These are phyloP conservation scores for Jaapia argillacea DNA, from an alignment of 768 basidiomycete genomes.

Conservation along the genomic window DNA sequence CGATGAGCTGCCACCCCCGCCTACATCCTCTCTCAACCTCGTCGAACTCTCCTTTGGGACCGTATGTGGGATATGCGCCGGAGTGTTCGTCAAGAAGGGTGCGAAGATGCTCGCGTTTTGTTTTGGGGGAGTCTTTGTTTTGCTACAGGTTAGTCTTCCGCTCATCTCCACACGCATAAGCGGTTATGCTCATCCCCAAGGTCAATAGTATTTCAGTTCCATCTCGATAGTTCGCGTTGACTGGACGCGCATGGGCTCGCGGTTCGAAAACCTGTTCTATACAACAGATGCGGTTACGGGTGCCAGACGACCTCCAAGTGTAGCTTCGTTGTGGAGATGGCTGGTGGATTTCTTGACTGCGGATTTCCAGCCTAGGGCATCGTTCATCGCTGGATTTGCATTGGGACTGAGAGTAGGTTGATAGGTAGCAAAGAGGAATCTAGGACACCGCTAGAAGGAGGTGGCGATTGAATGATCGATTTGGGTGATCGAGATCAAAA, in stretches of 20 bases:
- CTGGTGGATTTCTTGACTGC: conserved; percentile 77
- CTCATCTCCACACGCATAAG: not conserved
- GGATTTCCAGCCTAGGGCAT: conserved; percentile 86
- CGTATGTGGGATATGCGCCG: conserved; percentile 79
- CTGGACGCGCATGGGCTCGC: conserved; percentile 55
- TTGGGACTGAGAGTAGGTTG: conserved; percentile 78
- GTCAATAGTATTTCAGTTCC: conserved; percentile 66
- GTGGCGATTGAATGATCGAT: too few species aligned
- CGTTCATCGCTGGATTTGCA: conserved; percentile 76
- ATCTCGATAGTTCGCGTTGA: conserved; percentile 66
- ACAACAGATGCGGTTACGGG: conserved; percentile 44
- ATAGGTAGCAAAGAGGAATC: not conserved
- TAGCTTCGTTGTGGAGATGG: conserved; percentile 55
- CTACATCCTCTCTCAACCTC: conserved; percentile 63
- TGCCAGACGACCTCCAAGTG: conserved; percentile 46
- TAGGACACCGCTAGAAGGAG: too few species aligned
- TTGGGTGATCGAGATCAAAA: too few species aligned
- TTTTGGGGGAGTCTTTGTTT: conserved; percentile 83
- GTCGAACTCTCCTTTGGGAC: conserved; percentile 87
- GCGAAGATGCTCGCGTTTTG: conserved; percentile 73
- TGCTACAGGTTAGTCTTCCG: conserved; percentile 63
- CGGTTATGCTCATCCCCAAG: not conserved
- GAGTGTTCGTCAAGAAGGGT: conserved; percentile 95
- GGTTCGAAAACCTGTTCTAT: conserved; percentile 70
- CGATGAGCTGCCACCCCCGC: conserved; percentile 35